A percentile compares a stretch with the other conserved stretches of the same genome.
These are phyloP conservation scores for Fusarium neocosmosporiellum DNA, from an alignment of 2,329 filamentous ascomycete genomes.

Conservation along the genomic window DNA sequence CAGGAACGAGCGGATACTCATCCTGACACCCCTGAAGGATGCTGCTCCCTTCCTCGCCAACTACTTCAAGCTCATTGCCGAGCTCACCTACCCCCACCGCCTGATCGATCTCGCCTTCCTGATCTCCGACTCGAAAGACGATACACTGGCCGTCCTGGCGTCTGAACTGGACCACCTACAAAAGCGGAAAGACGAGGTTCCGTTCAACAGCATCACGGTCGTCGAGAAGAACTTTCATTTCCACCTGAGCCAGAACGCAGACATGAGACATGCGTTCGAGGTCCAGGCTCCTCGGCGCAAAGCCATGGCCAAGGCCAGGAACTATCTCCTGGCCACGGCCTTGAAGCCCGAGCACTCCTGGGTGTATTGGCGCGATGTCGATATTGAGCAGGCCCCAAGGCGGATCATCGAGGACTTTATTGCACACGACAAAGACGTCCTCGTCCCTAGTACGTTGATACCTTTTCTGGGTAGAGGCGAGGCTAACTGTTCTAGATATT, in stretches of 20 bases:
- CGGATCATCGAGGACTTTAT: conserved; percentile 95
- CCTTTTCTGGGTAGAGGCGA: conserved; percentile 10
- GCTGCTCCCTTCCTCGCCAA: conserved; percentile 84
- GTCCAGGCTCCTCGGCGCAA: conserved; percentile 92
- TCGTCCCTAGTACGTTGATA: conserved; percentile 85
- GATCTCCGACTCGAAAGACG: conserved; percentile 90
- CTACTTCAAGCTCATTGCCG: conserved; percentile 92
- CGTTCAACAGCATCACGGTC: conserved; percentile 87
- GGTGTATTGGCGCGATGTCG: conserved; percentile 99
- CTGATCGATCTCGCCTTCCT: conserved; percentile 96
- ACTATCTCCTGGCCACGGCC: conserved; percentile 87
- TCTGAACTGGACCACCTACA: conserved; percentile 91
- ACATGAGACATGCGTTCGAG: conserved; percentile 85
- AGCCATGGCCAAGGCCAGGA: conserved; percentile 88
- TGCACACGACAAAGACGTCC: conserved; percentile 89
- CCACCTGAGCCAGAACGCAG: conserved; percentile 79
- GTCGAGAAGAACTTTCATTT: conserved; percentile 92
- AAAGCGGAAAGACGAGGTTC: conserved; percentile 79
- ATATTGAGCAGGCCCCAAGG: conserved; percentile 90
- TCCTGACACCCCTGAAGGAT: conserved; percentile 93
- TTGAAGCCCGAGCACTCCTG: conserved; percentile 95
- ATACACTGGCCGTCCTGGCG: conserved; percentile 87
- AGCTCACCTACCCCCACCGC: conserved; percentile 93
- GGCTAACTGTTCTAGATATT: conserved; percentile 71
- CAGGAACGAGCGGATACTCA: conserved; percentile 89